Evolutionary conservation across 2,329 filamentous ascomycete genomes (phyloP).

Genomic region (Aspergillus viridinutans): DNA sequence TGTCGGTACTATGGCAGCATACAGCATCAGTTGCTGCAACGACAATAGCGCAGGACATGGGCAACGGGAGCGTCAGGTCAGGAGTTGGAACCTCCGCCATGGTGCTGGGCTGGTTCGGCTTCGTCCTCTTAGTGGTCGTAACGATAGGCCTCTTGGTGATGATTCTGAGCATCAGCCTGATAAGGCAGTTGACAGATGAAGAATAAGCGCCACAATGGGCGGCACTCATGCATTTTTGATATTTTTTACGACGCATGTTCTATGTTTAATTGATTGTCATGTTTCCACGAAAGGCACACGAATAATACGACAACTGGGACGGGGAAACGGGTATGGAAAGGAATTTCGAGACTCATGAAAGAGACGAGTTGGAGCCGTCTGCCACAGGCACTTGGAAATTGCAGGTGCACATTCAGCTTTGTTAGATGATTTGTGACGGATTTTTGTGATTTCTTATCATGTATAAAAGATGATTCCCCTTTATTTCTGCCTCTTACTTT

Average conservation of each 20-base stretch:
- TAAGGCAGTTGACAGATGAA: constrained; percentile 57
- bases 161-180: constrained; percentile 85
- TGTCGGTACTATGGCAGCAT: constrained; percentile 63
- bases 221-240: neutral
- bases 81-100: constrained; percentile 93
- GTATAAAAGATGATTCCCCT: constrained; percentile 12
- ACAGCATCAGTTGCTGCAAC: constrained; percentile 94
- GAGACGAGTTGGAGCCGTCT: constrained; percentile 5
- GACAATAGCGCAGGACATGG: constrained; percentile 87
- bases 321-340: constrained; percentile 1
- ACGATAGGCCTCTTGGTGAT: constrained; percentile 93
- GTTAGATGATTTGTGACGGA: neutral
- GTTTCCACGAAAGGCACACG: constrained; percentile 11
- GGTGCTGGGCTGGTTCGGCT: constrained; percentile 97
- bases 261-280: constrained; percentile 4
- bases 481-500: neutral
- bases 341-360: constrained; percentile 7
- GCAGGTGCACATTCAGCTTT: neutral
- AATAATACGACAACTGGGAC: constrained; percentile 14
- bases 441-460: constrained; percentile 1
- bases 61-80: constrained; percentile 79
- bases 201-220: constrained; percentile 12
- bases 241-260: neutral
- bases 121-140: constrained; percentile 87
- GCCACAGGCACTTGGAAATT: neutral